phyloP scores from a whole-genome alignment of 106 monocot genomes.

The Narthecium ossifragum region DNA sequence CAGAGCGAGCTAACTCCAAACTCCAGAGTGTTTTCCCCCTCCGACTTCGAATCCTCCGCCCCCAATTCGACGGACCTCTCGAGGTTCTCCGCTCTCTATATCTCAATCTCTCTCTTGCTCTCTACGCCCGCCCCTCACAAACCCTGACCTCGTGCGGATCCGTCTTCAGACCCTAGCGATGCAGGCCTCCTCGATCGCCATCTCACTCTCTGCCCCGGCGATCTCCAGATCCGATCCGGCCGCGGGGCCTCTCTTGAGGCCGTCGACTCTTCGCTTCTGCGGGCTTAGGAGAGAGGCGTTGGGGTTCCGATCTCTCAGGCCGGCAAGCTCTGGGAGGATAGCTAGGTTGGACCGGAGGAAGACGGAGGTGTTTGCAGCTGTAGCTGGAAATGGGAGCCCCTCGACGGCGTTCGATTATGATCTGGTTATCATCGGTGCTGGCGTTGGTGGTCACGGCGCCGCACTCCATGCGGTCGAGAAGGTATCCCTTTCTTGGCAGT shows the following conservation, averaged over 20 bases:
- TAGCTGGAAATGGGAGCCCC: slow-evolving; percentile 32
- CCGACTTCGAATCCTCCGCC: slow-evolving; percentile 27
- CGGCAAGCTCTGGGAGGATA: neutral
- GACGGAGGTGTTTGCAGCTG: slow-evolving; percentile 19
- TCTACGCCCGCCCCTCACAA: neutral
- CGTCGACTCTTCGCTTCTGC: slow-evolving; percentile 48
- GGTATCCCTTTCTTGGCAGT: slow-evolving; percentile 17
- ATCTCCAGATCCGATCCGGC: slow-evolving; percentile 8
- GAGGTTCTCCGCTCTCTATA: slow-evolving; percentile 16
- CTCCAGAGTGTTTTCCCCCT: neutral
- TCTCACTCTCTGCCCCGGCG: slow-evolving; percentile 10
- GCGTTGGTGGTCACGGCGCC: slow-evolving; percentile 95
- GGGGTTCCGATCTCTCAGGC: slow-evolving; percentile 8
- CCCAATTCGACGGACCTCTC: slow-evolving; percentile 23
- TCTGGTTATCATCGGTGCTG: slow-evolving; percentile 90
- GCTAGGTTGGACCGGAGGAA: neutral
- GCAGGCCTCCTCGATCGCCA: slow-evolving; percentile 22
- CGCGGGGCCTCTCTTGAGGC: neutral
- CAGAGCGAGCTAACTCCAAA: neutral
- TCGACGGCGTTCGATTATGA: slow-evolving; percentile 75
- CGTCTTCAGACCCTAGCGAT: slow-evolving; percentile 12
- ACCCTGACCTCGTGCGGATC: slow-evolving; percentile 10
- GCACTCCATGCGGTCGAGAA: slow-evolving; percentile 94
- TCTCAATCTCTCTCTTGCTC: neutral
- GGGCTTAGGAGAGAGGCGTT: slow-evolving; percentile 48